A percentile compares a stretch with the other conserved stretches of the same genome.
Evolutionary conservation across 495 filamentous ascomycete genomes (phyloP).

Genomic region (Talaromyces proteolyticus): DNA sequence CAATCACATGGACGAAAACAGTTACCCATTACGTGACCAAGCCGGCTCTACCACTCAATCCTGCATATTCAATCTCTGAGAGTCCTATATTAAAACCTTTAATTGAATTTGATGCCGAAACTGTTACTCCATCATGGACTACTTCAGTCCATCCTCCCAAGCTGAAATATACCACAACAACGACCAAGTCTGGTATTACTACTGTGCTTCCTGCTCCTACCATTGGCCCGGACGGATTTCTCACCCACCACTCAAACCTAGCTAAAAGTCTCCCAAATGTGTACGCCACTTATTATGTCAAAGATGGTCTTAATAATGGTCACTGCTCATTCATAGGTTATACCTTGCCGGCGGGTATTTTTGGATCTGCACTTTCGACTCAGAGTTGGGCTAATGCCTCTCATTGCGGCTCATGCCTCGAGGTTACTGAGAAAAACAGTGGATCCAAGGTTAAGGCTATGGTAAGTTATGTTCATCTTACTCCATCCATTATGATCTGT

Average conservation of each 20-base stretch:
- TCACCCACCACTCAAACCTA: not conserved
- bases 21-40: too few relatives aligned
- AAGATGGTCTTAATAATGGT: constrained; percentile 14
- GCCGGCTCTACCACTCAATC: too few relatives aligned
- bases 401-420: constrained; percentile 53
- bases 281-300: not conserved
- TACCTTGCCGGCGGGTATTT: constrained; percentile 46
- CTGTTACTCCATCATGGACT: too few relatives aligned
- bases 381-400: constrained; percentile 44
- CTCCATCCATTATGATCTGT: not conserved
- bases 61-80: too few relatives aligned
- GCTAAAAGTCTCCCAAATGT: too few relatives aligned
- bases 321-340: constrained; percentile 54
- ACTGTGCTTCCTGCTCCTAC: constrained; percentile 11
- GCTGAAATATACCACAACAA: too few relatives aligned
- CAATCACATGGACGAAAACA: too few relatives aligned
- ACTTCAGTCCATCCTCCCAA: too few relatives aligned
- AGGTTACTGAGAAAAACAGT: constrained; percentile 40
- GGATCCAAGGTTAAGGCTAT: constrained; percentile 58
- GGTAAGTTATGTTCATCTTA: constrained; percentile 27
- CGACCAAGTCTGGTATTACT: too few relatives aligned
- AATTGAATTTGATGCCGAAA: too few relatives aligned
- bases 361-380: constrained; percentile 48
- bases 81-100: too few relatives aligned
- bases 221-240: not conserved